phyloP scores from a whole-genome alignment of 768 basidiomycete species.

The Phanerochaete carnosa region DNA sequence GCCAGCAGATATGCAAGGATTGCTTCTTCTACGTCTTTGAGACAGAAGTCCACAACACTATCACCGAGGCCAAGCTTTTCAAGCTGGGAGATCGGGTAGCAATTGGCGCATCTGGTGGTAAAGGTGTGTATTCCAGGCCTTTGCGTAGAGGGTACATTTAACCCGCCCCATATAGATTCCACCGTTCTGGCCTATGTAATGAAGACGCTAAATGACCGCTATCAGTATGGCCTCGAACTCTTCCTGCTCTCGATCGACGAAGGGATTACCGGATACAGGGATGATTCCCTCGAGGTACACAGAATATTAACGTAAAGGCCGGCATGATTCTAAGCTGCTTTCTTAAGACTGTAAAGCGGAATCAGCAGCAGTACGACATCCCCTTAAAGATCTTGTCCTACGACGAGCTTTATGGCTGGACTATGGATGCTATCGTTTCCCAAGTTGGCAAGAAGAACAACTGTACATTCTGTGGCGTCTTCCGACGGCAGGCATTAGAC shows the following conservation, averaged over 20 bases:
- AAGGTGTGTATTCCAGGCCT: constrained; percentile 53
- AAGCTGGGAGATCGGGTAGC: constrained; percentile 88
- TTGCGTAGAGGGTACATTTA: not conserved
- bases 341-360: constrained; percentile 90
- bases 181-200: constrained; percentile 97
- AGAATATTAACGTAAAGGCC: not conserved
- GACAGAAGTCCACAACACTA: constrained; percentile 97
- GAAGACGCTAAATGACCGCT: constrained; percentile 92
- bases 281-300: constrained; percentile 89
- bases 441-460: constrained; percentile 97
- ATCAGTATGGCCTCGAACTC: constrained; percentile 87
- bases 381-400: constrained; percentile 96
- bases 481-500: constrained; percentile 93
- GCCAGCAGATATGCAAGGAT: constrained; percentile 93
- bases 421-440: constrained; percentile 96
- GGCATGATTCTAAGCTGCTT: not conserved
- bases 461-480: constrained; percentile 99
- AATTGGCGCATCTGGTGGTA: constrained; percentile 97
- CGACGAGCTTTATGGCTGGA: constrained; percentile 97
- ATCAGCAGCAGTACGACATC: constrained; percentile 92
- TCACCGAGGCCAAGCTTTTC: constrained; percentile 79
- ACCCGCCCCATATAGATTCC: constrained; percentile 61
- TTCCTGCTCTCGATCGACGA: constrained; percentile 97
- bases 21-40: constrained; percentile 98
- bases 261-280: constrained; percentile 96